Conservation (phyloP, 495 filamentous ascomycete genomes). For the Clavariopsis aquatica region DNA sequence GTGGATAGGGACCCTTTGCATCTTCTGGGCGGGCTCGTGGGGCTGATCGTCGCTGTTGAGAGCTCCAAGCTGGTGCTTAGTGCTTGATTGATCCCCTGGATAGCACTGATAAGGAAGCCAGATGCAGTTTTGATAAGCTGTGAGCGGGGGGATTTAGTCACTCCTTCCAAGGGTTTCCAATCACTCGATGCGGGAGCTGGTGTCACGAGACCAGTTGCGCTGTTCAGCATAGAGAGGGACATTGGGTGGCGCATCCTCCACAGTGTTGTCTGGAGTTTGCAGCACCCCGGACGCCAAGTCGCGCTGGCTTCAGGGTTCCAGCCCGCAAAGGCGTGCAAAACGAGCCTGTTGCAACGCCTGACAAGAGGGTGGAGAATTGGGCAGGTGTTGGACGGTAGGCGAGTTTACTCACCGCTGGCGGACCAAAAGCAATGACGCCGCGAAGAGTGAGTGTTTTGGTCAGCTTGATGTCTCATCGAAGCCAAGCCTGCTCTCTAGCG, state of each 20-base stretch:
- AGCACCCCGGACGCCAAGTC: conserved; percentile 15
- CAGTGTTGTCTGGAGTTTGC: not conserved
- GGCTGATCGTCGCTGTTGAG: conserved; percentile 1
- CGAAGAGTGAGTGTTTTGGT: conserved; percentile 20
- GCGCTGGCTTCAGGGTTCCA: conserved; percentile 1
- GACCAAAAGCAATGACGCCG: conserved; percentile 22
- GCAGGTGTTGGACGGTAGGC: conserved; percentile 19
- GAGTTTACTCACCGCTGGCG: not conserved
- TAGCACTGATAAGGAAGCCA: conserved; percentile 28
- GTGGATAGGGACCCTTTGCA: conserved; percentile 11
- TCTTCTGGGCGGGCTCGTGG: conserved; percentile 22
- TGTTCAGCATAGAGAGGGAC: conserved; percentile 8
- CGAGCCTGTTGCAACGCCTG: not conserved
- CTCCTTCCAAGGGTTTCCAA: conserved; percentile 18
- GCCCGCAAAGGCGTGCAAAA: conserved; percentile 8
- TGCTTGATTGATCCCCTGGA: conserved; percentile 21
- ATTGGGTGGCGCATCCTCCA: not conserved
- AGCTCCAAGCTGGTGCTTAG: conserved; percentile 10
- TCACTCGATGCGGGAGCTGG: not conserved
- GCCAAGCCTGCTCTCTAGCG: conserved; percentile 1
- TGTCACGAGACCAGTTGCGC: conserved; percentile 24
- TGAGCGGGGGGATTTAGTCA: conserved; percentile 36
- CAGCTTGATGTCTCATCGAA: conserved; percentile 28
- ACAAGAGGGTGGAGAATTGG: not conserved
- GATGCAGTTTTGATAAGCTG: conserved; percentile 30